These are phyloP conservation scores for Termitomyces sp. DNA, from an alignment of 1,284 basidiomycete genomes.

Conservation along the genomic window DNA sequence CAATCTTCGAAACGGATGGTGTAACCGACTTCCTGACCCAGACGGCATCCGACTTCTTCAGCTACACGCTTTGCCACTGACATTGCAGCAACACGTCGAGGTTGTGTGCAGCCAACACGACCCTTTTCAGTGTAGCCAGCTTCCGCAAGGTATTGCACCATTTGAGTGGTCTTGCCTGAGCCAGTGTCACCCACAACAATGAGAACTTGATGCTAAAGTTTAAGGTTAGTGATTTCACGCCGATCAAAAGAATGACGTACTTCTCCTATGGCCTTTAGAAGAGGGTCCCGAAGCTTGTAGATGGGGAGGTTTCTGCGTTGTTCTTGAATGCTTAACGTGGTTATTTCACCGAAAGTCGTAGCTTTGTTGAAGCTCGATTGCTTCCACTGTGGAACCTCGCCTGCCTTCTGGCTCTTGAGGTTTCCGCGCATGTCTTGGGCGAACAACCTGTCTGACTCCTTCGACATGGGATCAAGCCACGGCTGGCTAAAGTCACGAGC, in stretches of 20 bases:
- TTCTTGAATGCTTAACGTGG: slow-evolving; percentile 87
- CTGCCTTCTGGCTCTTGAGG: slow-evolving; percentile 76
- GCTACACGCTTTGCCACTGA: slow-evolving; percentile 99
- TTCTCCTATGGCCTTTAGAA: slow-evolving; percentile 88
- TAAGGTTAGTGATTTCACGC: not conserved
- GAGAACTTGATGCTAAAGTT: slow-evolving; percentile 82
- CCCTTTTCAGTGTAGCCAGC: slow-evolving; percentile 83
- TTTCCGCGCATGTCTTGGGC: slow-evolving; percentile 91
- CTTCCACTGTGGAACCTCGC: slow-evolving; percentile 88
- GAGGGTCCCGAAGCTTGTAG: slow-evolving; percentile 89
- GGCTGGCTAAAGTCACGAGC: slow-evolving; percentile 90
- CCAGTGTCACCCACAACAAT: slow-evolving; percentile 95
- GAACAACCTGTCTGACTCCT: slow-evolving; percentile 81
- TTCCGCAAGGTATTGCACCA: slow-evolving; percentile 92
- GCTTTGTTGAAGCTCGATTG: slow-evolving; percentile 93
- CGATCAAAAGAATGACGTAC: slow-evolving; percentile 38
- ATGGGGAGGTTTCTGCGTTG: slow-evolving; percentile 91
- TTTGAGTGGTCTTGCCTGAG: slow-evolving; percentile 91
- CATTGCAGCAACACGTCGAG: slow-evolving; percentile 97
- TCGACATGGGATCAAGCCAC: slow-evolving; percentile 98
- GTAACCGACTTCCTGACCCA: slow-evolving; percentile 98
- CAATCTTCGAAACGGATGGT: slow-evolving; percentile 99
- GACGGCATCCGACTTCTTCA: slow-evolving; percentile 94
- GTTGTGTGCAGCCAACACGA: slow-evolving; percentile 95
- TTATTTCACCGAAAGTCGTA: slow-evolving; percentile 95